Percentiles rank a stretch among this genome's conserved stretches.
Conservation (phyloP, 2,329 filamentous ascomycete genomes). For the Fusarium sp. region DNA sequence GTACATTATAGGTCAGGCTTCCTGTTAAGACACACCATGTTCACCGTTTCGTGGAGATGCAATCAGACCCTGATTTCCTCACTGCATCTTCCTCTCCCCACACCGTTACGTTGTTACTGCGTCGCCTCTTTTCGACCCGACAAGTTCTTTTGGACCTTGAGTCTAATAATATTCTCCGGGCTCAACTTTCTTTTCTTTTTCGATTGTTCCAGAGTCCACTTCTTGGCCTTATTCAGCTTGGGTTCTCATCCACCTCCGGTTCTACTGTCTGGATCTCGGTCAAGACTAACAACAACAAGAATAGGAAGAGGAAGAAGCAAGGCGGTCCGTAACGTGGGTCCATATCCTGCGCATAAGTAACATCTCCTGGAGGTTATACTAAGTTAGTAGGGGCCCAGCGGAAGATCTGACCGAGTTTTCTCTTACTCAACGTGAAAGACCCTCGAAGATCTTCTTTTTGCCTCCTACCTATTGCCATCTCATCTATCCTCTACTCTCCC, state of each 20-base stretch:
- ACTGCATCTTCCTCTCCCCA: constrained; percentile 35
- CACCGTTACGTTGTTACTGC: constrained; percentile 34
- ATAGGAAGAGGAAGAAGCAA: constrained; percentile 28
- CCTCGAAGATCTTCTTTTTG: constrained; percentile 36
- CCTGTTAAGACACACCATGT: constrained; percentile 35
- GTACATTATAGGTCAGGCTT: constrained; percentile 39
- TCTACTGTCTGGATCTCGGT: constrained; percentile 36
- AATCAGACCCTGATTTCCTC: constrained; percentile 42
- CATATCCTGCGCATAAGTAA: constrained; percentile 40
- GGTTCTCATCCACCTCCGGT: constrained; percentile 18
- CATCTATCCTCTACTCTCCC: constrained; percentile 17
- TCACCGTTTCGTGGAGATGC: constrained; percentile 34
- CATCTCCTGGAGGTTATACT: constrained; percentile 37
- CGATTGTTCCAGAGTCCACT: constrained; percentile 29
- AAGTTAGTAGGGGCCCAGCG: constrained; percentile 24
- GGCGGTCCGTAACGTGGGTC: constrained; percentile 46
- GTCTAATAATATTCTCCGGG: constrained; percentile 35
- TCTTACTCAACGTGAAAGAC: constrained; percentile 33
- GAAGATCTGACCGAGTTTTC: constrained; percentile 42
- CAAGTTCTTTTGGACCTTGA: constrained; percentile 11
- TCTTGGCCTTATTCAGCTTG: constrained; percentile 29
- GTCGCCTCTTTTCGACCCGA: constrained; percentile 38
- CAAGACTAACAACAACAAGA: constrained; percentile 17
- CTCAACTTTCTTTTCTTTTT: constrained; percentile 43
- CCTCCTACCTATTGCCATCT: constrained; percentile 23